A percentile compares a stretch with the other conserved stretches of the same genome.
Conservation (phyloP, 1,284 basidiomycete genomes). For the Volvariella surrecta region DNA sequence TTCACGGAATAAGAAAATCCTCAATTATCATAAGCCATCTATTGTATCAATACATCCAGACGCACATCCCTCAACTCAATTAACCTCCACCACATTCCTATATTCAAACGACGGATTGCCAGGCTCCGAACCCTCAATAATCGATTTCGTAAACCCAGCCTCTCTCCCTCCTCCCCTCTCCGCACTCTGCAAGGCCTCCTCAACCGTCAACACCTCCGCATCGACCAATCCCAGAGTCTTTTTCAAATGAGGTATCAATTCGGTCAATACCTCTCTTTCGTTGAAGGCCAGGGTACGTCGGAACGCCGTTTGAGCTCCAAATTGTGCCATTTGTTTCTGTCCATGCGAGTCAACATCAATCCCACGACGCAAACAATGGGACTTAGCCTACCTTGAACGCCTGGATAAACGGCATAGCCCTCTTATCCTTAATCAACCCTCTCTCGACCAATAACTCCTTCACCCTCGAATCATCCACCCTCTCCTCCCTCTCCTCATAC, state of each 20-base stretch:
- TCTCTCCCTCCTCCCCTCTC: constrained; percentile 32
- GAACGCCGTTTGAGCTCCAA: constrained; percentile 78
- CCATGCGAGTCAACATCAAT: background rate
- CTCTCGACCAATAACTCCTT: constrained; percentile 59
- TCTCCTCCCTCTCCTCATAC: constrained; percentile 51
- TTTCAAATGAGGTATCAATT: constrained; percentile 79
- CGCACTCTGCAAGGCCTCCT: constrained; percentile 51
- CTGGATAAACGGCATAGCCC: constrained; percentile 92
- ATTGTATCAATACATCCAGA: too few relatives aligned
- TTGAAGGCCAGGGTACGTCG: constrained; percentile 84
- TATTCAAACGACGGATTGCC: constrained; percentile 83
- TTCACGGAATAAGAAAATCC: too few relatives aligned
- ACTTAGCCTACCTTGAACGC: constrained; percentile 68
- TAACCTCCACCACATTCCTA: constrained; percentile 69
- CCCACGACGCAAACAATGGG: constrained; percentile 2
- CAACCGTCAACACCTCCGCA: constrained; percentile 63
- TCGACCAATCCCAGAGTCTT: constrained; percentile 73
- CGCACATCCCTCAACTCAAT: too few relatives aligned
- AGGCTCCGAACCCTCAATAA: constrained; percentile 85
- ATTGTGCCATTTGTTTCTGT: constrained; percentile 79
- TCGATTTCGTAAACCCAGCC: constrained; percentile 51
- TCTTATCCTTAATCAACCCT: constrained; percentile 95
- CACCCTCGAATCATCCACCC: constrained; percentile 82
- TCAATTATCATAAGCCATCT: too few relatives aligned
- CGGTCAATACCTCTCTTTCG: constrained; percentile 70